Base-by-base conservation (phyloP, 2,329 filamentous ascomycete species). In the Colletotrichum sp. region DNA sequence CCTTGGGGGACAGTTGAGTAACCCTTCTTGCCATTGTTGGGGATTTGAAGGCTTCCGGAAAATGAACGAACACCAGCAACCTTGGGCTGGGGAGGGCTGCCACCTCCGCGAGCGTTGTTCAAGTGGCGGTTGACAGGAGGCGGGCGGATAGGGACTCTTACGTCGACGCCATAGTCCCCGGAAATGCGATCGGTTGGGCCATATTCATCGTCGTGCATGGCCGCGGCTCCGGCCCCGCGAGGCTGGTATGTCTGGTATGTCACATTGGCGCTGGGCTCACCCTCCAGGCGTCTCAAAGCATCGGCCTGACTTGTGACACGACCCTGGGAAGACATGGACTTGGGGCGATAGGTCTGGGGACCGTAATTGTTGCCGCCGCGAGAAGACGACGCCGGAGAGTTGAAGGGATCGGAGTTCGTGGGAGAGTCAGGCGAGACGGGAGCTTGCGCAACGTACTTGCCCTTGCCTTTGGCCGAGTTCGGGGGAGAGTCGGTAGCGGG, bases 401-500 rank as follows among this genome's bases (percentile, higher is more conserved):
- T 38, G 31, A 74, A 67, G 13, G 72, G 33, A 15, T 67, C 63
- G 18, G 72, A 73, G 18, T 63, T 59, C 21, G 57, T 61, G 18
- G 72, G 57, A 55, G 72, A 74, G 21, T 64, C 16, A 34, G 72
- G 65, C 24, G 69, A 72, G 21, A 73, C 33, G n/a, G 71, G 66
- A n/a, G 58, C 74, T 27, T 61, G 24, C 4, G 67, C 59, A 24
- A 74, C 72, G 31, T 74, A 74, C 54, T 75, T 75, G 24, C 72
- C 74, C 72, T 75, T 75, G 33, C 36, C 67, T 18, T 62, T 75
- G 55, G 62, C 66, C 13, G 67, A 73, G 21, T 66, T 70, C 38
- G 72, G 68, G 59, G 67, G 62, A 29, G 66, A 64, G 21, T 71
- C 71, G 38, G 29, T 36, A n/a, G 64, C 79, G 13, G 86, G 85